Evolutionary conservation across 495 filamentous ascomycete species (phyloP).

Genomic region (Daldinia caldariorum): DNA sequence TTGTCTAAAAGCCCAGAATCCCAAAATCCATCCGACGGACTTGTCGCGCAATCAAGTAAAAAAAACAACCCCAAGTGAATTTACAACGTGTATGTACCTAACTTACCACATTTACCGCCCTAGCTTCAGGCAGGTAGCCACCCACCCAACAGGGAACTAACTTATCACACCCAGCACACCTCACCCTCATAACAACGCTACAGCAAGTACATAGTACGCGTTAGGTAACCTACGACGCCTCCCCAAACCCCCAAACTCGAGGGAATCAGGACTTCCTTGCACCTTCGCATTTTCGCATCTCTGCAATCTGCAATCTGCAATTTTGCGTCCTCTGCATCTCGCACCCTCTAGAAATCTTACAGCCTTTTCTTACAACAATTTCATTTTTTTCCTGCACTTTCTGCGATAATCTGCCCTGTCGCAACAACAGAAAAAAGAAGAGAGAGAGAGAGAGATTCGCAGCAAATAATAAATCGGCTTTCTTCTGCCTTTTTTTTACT

Average conservation of each 20-base stretch:
- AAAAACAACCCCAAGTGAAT: slow-evolving; percentile 3
- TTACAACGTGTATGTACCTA: slow-evolving; percentile 8
- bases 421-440: slow-evolving; percentile 32
- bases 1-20: slow-evolving; percentile 11
- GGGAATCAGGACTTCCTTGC: slow-evolving; percentile 23
- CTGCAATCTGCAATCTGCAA: neutral
- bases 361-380: slow-evolving; percentile 5
- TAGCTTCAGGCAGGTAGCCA: slow-evolving; percentile 36
- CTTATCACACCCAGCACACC: slow-evolving; percentile 5
- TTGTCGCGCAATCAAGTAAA: slow-evolving; percentile 31
- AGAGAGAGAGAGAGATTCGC: slow-evolving; percentile 11
- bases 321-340: slow-evolving; percentile 19
- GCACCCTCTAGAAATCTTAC: slow-evolving; percentile 30
- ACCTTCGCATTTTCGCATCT: slow-evolving; percentile 8
- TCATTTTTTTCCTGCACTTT: neutral
- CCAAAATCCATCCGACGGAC: slow-evolving; percentile 34
- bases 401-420: slow-evolving; percentile 24
- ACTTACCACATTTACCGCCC: slow-evolving; percentile 4
- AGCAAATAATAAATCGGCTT: slow-evolving; percentile 37
- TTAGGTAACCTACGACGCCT: slow-evolving; percentile 18
- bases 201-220: slow-evolving; percentile 6
- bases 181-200: neutral
- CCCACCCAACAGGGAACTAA: slow-evolving; percentile 27
- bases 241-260: slow-evolving; percentile 18
- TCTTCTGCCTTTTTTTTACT: slow-evolving; percentile 33